A percentile compares a stretch with the other conserved stretches of the same genome.
phyloP scores from a whole-genome alignment of 2,329 filamentous ascomycete genomes.

The Aureobasidium pullulans region DNA sequence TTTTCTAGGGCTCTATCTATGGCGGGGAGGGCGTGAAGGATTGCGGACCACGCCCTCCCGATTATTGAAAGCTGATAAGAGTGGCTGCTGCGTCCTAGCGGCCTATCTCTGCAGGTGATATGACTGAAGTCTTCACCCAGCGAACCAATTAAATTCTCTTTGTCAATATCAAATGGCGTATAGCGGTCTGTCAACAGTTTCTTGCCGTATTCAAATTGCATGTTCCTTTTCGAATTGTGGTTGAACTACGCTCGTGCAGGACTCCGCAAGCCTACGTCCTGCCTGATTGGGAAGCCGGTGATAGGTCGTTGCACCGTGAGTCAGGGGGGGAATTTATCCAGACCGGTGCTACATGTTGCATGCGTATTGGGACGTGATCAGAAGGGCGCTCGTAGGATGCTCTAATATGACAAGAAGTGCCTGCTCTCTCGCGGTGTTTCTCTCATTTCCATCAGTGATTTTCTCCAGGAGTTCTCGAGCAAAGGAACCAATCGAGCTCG shows the following conservation, averaged over 20 bases:
- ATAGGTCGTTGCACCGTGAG: constrained; percentile 3
- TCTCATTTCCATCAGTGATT: not conserved
- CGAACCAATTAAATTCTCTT: constrained; percentile 9
- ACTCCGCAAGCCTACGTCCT: constrained; percentile 14
- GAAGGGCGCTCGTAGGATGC: not conserved
- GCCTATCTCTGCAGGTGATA: constrained; percentile 5
- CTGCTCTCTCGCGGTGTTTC: not conserved
- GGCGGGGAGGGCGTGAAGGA: constrained; percentile 7
- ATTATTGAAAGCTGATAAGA: constrained; percentile 5
- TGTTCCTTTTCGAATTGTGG: not conserved
- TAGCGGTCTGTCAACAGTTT: constrained; percentile 1
- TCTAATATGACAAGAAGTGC: not conserved
- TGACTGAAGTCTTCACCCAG: constrained; percentile 3
- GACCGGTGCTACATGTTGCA: not conserved
- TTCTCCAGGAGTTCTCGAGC: not conserved
- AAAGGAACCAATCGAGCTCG: not conserved
- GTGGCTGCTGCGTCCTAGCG: not conserved
- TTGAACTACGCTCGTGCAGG: constrained; percentile 9
- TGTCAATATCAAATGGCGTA: constrained; percentile 12
- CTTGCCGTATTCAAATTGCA: not conserved
- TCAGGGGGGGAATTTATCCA: not conserved
- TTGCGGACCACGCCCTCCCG: not conserved
- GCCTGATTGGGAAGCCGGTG: constrained; percentile 27
- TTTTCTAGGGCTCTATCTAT: not conserved
- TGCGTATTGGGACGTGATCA: not conserved